Conservation (phyloP, 352 stramenopile genomes). For the Saprolegnia diclina region DNA sequence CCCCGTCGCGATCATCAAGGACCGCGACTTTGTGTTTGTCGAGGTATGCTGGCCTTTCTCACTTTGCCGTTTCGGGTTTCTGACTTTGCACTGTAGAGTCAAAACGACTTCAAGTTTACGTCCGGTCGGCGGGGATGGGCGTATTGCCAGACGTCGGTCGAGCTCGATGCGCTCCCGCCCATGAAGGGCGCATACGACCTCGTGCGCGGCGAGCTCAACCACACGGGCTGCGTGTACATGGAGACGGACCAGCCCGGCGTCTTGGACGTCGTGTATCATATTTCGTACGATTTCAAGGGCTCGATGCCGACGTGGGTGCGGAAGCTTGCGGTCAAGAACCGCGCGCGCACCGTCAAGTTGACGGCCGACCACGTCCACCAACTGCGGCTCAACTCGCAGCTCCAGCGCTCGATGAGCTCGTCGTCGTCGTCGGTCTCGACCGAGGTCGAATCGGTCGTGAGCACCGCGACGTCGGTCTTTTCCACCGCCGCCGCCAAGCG, state of each 20-base stretch:
- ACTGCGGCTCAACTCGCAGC: conserved; percentile 8
- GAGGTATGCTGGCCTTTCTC: conserved; percentile 2
- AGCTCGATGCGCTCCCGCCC: not conserved
- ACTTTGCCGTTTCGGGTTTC: not conserved
- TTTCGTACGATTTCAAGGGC: conserved; percentile 19
- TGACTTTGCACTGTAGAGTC: conserved; percentile 12
- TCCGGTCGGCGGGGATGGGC: conserved; percentile 20
- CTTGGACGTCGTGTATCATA: conserved; percentile 11
- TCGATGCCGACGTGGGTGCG: conserved; percentile 18
- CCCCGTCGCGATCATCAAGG: conserved; percentile 37
- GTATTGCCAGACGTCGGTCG: conserved; percentile 20
- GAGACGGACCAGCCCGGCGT: conserved; percentile 17
- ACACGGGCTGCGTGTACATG: conserved; percentile 22
- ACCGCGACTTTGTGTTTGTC: conserved; percentile 23
- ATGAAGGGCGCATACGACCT: not conserved
- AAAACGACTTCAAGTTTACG: conserved; percentile 23
- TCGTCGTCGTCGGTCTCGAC: conserved; percentile 11
- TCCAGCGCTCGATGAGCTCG: conserved; percentile 10
- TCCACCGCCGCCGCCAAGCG: conserved; percentile 62
- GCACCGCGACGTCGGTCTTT: conserved; percentile 58
- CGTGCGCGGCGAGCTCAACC: conserved; percentile 22
- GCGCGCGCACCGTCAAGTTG: not conserved
- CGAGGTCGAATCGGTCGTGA: conserved; percentile 18
- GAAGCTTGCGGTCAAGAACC: not conserved
- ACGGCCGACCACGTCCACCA: conserved; percentile 20